Conservation (phyloP, 2,329 filamentous ascomycete genomes). For the Microcera coccophila region DNA sequence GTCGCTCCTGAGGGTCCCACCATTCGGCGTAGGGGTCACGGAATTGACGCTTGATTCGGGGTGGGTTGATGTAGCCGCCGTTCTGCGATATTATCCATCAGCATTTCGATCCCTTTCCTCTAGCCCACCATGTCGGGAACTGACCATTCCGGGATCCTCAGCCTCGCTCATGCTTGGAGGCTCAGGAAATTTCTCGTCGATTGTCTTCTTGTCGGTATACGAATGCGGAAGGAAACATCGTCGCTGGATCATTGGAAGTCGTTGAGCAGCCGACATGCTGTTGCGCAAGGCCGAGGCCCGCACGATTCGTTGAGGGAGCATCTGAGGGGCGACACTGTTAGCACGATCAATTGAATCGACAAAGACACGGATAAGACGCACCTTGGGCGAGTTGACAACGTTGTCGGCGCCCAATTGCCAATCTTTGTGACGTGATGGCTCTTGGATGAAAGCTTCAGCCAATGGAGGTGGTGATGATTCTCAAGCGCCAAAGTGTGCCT, state of each 20-base stretch:
- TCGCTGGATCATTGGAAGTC: conserved; percentile 52
- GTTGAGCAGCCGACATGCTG: conserved; percentile 44
- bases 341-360: conserved; percentile 12
- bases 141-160: conserved; percentile 64
- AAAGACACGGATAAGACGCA: conserved; percentile 12
- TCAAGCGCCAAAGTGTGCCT: conserved; percentile 28
- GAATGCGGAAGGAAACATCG: conserved; percentile 54
- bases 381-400: conserved; percentile 31
- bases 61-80: conserved; percentile 78
- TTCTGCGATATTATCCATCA: conserved; percentile 53
- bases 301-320: conserved; percentile 58
- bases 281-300: conserved; percentile 46
- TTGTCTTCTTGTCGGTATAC: conserved; percentile 42
- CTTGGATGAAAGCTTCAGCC: conserved; percentile 25
- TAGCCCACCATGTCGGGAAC: conserved; percentile 25
- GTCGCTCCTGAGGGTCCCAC: conserved; percentile 97
- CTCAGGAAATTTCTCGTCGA: conserved; percentile 53
- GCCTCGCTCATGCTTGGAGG: conserved; percentile 49
- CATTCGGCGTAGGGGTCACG: conserved; percentile 90
- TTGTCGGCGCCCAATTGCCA: conserved; percentile 35
- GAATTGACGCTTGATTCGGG: conserved; percentile 78
- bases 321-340: conserved; percentile 39
- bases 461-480: conserved; percentile 33
- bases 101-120: conserved; percentile 11
- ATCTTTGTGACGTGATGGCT: conserved; percentile 27